These are phyloP conservation scores for Heritiera littoralis DNA, from an alignment of 345 rosid species.

Conservation along the genomic window DNA sequence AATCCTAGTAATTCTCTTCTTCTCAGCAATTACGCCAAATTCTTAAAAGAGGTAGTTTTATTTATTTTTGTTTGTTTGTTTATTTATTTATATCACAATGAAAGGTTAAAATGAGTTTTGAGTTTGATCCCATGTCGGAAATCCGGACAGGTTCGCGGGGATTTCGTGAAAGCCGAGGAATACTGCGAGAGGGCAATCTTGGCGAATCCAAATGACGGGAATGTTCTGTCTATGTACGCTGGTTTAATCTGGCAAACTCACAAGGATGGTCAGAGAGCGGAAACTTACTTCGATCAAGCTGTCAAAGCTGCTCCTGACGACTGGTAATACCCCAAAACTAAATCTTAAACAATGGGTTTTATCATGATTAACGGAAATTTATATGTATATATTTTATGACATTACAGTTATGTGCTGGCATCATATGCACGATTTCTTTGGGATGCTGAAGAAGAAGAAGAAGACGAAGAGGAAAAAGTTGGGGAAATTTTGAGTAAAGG, in stretches of 20 bases:
- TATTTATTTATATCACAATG: background rate
- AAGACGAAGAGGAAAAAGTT: conserved; percentile 50
- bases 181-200: conserved; percentile 81
- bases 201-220: conserved; percentile 63
- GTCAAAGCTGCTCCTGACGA: conserved; percentile 79
- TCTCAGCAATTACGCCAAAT: conserved; percentile 82
- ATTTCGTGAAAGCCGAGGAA: conserved; percentile 71
- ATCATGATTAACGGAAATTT: background rate
- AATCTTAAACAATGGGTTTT: background rate
- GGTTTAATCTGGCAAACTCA: conserved; percentile 76
- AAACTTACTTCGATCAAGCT: conserved; percentile 75
- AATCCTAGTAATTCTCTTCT: conserved; percentile 80
- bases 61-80: background rate
- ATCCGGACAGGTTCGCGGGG: conserved; percentile 58
- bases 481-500: conserved; percentile 32
- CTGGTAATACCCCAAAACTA: conserved; percentile 42
- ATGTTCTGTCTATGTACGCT: conserved; percentile 75
- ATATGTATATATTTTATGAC: background rate
- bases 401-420: conserved; percentile 75
- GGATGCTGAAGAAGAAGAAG: conserved; percentile 76
- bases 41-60: conserved; percentile 74
- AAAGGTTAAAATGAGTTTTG: background rate
- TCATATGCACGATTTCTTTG: conserved; percentile 88
- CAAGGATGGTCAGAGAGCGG: conserved; percentile 73
- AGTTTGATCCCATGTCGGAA: conserved; percentile 2